phyloP scores from a whole-genome alignment of 257 asterid genomes.

The Solanum dulcamara region DNA sequence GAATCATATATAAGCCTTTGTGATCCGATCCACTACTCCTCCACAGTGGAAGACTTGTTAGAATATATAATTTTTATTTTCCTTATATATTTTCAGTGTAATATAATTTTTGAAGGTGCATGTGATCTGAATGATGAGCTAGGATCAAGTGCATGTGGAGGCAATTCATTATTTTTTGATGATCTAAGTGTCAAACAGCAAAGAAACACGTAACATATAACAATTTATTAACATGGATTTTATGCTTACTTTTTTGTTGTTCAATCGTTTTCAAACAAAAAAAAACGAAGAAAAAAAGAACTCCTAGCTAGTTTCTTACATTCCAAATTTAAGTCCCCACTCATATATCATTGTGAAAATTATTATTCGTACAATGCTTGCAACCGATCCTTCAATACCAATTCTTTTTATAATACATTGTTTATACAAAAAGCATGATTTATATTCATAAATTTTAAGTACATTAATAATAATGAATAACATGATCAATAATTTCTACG shows the following conservation, averaged over 20 bases:
- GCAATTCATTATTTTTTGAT: neutral
- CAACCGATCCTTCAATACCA: neutral
- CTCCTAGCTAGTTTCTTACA: neutral
- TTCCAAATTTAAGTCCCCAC: neutral
- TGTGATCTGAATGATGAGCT: neutral
- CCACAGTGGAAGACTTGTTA: neutral
- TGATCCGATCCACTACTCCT: neutral
- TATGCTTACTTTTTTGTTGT: neutral
- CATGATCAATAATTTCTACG: neutral
- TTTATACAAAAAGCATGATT: neutral
- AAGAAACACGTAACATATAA: neutral
- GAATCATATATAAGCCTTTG: neutral
- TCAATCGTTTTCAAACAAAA: neutral
- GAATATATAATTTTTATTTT: neutral
- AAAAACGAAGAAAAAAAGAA: neutral
- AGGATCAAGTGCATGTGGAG: constrained; percentile 13
- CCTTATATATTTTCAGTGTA: neutral
- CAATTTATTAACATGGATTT: neutral
- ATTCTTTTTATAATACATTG: too few species aligned
- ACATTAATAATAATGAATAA: neutral
- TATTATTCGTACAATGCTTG: neutral
- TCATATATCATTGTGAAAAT: neutral
- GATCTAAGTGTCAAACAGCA: neutral
- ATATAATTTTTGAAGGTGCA: neutral
- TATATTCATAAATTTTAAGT: neutral